A percentile compares a stretch with the other conserved stretches of the same genome.
phyloP scores from a whole-genome alignment of 2,329 filamentous ascomycete species.

The Aspergillus pseudotamarii region DNA sequence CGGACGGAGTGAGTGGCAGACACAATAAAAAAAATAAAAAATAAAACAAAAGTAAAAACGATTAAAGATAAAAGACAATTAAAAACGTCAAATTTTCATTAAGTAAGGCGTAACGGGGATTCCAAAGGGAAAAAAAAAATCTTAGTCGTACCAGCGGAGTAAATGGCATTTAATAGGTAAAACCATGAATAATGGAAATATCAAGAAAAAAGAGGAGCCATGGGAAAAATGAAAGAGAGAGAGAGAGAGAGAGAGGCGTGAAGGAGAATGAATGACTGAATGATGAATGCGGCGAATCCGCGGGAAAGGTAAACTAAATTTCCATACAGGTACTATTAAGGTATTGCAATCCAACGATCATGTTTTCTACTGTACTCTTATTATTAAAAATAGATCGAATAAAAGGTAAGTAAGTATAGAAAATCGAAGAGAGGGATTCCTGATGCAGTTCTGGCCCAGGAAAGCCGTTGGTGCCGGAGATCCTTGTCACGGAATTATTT shows the following conservation, averaged over 20 bases:
- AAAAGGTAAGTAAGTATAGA: background rate
- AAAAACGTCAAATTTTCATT: background rate
- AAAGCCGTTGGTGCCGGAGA: background rate
- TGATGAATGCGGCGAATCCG: slow-evolving; percentile 15
- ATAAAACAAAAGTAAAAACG: no score
- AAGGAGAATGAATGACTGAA: background rate
- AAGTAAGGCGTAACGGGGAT: background rate
- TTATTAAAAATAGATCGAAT: background rate
- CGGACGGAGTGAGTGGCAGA: background rate
- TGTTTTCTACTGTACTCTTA: no score
- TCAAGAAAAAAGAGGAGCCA: background rate
- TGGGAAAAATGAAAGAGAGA: background rate
- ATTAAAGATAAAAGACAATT: background rate
- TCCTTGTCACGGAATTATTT: background rate
- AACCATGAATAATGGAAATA: slow-evolving; percentile 4
- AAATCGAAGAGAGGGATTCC: slow-evolving; percentile 12
- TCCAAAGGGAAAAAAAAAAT: background rate
- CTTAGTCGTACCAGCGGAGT: background rate
- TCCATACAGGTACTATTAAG: no score
- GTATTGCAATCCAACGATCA: no score
- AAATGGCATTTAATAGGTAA: slow-evolving; percentile 1
- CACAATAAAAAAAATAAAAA: background rate
- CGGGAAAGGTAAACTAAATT: background rate
- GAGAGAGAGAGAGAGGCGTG: background rate
- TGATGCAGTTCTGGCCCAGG: slow-evolving; percentile 1